phyloP scores from a whole-genome alignment of 2,329 filamentous ascomycete genomes.

The Anisogramma anomala region DNA sequence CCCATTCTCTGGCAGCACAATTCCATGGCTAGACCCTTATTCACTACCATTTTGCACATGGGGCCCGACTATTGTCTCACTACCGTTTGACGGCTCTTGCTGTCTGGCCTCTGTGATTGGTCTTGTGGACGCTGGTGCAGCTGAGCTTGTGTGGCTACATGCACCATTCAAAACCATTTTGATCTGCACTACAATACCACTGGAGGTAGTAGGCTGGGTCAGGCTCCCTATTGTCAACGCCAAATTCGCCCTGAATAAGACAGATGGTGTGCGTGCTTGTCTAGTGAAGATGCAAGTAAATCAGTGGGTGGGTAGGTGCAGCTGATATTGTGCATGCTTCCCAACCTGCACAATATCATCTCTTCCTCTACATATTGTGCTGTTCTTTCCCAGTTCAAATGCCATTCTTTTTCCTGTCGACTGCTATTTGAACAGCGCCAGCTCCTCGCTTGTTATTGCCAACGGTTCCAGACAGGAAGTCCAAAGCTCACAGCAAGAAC shows the following conservation, averaged over 20 bases:
- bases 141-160: not conserved
- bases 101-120: slow-evolving; percentile 2
- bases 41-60: slow-evolving; percentile 3
- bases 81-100: not conserved
- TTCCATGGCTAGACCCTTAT: not conserved
- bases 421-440: not conserved
- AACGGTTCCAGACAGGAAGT: too few relatives aligned
- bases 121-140: not conserved
- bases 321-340: not conserved
- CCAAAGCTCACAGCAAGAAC: too few relatives aligned
- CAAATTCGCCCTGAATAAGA: not conserved
- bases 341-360: too few relatives aligned
- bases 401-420: not conserved
- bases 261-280: not conserved
- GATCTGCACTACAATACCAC: not conserved
- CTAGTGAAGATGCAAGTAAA: not conserved
- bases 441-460: too few relatives aligned
- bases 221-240: not conserved
- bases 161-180: slow-evolving; percentile 1
- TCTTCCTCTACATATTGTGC: too few relatives aligned
- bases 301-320: not conserved
- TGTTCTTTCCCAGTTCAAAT: too few relatives aligned
- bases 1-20: slow-evolving; percentile 3
- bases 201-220: not conserved
- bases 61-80: slow-evolving; percentile 4